Evolutionary conservation across 345 rosid species (phyloP), one percentile per base, ranked within the genome.

Genomic region (Eucalyptus sp.): DNA sequence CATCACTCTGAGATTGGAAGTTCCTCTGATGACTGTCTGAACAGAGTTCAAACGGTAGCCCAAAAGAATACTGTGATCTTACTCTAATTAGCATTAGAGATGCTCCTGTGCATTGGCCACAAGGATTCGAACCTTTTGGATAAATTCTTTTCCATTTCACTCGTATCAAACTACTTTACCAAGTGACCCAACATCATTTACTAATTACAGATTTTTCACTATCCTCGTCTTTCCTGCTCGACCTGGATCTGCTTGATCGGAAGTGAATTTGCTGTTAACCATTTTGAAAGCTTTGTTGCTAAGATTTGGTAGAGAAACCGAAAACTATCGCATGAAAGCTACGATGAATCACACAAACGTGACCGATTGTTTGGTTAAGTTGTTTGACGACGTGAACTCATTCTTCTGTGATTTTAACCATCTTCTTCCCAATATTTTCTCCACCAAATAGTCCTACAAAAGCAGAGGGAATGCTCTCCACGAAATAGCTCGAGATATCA

Each of bases 401-500:
- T 22, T 56, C 62, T 52, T 52, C 62, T 10, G 13, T 56, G 62
- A 56, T 56, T 56, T 24, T 24, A 56, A 56, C 62, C 62, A 24
- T 56, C 62, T 24, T 56, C 29, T 56, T 56, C 29, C 62, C 62
- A 56, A 56, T 56, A 56, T 56, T 56, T 56, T 56, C 62, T 24
- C 62, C 62, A 1, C 29, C 29, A 56, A 24, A 56, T 56, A 8
- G 0, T 56, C 62, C 62, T 56, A 56, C 62, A 56, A 56, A 56
- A 56, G 29, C 62, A 56, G 62, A 7, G 62, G 29, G 13, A 0
- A 24, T 56, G 6, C 29, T 24, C 27, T 56, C 13, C 62, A 56
- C 62, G 62, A 56, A 56, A 95, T 46, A 93, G 88, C 89, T 91
- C 24, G 96, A 86, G 94, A 90, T 27, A 94, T 95, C 95, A 94